Percentiles rank a stretch among this genome's conserved stretches.
Evolutionary conservation across 768 basidiomycete genomes (phyloP).

Genomic region (Tephrocybe rancida): DNA sequence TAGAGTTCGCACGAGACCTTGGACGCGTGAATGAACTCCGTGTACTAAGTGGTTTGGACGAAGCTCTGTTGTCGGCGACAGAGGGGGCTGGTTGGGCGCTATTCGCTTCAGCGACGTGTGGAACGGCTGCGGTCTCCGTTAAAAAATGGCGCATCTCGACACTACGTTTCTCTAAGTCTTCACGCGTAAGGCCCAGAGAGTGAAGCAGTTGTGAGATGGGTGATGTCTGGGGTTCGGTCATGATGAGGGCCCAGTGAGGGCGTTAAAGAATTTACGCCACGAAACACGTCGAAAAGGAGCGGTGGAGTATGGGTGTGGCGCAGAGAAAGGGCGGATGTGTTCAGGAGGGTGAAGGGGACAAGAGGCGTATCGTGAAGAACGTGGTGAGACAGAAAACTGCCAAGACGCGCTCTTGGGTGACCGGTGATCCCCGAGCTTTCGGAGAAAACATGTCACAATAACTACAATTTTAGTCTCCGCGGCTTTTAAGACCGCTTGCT

Average conservation of each 20-base stretch:
- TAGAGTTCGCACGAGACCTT: slow-evolving; percentile 46
- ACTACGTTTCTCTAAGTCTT: slow-evolving; percentile 71
- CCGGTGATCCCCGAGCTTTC: slow-evolving; percentile 5
- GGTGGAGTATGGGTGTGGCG: slow-evolving; percentile 2
- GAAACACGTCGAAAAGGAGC: neutral
- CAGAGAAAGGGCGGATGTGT: neutral
- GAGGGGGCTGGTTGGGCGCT: slow-evolving; percentile 33
- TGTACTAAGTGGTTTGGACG: slow-evolving; percentile 36
- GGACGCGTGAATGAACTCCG: slow-evolving; percentile 42
- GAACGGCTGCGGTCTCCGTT: slow-evolving; percentile 50
- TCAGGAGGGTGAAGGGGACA: neutral
- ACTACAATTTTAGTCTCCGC: neutral
- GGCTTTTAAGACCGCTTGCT: too few species aligned
- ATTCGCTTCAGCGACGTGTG: slow-evolving; percentile 45
- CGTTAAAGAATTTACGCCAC: neutral
- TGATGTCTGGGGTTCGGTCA: slow-evolving; percentile 50
- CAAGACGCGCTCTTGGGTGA: slow-evolving; percentile 8
- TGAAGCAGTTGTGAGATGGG: slow-evolving; percentile 75
- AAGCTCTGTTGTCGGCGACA: slow-evolving; percentile 34
- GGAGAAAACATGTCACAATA: slow-evolving; percentile 16
- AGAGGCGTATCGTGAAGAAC: slow-evolving; percentile 8
- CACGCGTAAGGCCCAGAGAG: slow-evolving; percentile 75
- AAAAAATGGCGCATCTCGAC: slow-evolving; percentile 82
- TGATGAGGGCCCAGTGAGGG: slow-evolving; percentile 22
- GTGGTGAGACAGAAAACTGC: slow-evolving; percentile 15